Percentiles rank a stretch among this genome's conserved stretches.
phyloP scores from a whole-genome alignment of 345 rosid genomes.

The Gossypium ekmanianum region DNA sequence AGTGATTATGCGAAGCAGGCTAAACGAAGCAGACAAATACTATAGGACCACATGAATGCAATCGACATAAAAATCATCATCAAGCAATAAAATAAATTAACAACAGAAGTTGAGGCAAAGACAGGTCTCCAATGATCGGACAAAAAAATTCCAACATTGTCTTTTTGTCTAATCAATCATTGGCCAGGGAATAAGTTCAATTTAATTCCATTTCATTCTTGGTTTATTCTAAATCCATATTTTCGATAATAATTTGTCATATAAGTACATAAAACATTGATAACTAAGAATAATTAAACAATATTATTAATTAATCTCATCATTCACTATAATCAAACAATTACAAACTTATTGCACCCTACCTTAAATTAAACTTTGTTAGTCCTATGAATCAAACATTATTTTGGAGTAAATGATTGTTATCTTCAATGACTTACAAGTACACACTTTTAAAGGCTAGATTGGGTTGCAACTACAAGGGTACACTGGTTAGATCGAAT shows the following conservation, averaged over 20 bases:
- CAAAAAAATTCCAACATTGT: conserved; percentile 22
- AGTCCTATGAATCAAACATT: too few relatives aligned
- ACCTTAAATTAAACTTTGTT: background rate
- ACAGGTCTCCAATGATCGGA: conserved; percentile 32
- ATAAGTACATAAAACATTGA: background rate
- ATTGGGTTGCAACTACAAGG: too few relatives aligned
- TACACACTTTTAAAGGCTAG: too few relatives aligned
- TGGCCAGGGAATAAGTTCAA: conserved; percentile 31
- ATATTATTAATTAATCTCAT: background rate
- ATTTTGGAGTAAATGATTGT: too few relatives aligned
- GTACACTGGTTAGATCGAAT: too few relatives aligned
- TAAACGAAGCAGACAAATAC: conserved; percentile 15
- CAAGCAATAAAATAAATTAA: background rate
- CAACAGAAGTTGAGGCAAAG: conserved; percentile 8
- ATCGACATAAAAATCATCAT: conserved; percentile 1
- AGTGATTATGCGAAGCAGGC: too few relatives aligned
- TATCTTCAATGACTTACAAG: too few relatives aligned
- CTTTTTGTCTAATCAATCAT: conserved; percentile 31
- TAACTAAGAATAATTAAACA: background rate
- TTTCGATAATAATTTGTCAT: background rate
- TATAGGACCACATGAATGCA: conserved; percentile 21
- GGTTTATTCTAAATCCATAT: background rate
- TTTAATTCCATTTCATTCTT: conserved; percentile 32
- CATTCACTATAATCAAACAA: background rate
- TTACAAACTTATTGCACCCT: background rate